These are phyloP conservation scores for Penicillium coffeae DNA, from an alignment of 495 filamentous ascomycete genomes.

Conservation along the genomic window DNA sequence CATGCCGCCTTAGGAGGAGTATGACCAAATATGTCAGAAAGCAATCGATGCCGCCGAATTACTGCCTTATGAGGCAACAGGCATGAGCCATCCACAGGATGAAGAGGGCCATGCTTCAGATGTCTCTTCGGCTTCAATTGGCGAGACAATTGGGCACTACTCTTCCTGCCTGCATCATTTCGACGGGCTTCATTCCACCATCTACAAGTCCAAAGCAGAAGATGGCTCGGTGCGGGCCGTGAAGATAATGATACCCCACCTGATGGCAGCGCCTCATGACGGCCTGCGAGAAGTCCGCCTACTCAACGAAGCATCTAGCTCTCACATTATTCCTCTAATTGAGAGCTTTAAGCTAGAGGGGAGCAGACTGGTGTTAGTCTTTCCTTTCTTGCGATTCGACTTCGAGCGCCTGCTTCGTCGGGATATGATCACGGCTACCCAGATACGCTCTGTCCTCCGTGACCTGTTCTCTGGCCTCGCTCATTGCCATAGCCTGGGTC, in stretches of 20 bases:
- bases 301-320: conserved; percentile 46
- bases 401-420: conserved; percentile 59
- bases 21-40: conserved; percentile 41
- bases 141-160: conserved; percentile 69
- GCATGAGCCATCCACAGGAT: conserved; percentile 13
- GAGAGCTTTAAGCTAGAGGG: conserved; percentile 69
- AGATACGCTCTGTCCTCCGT: conserved; percentile 49
- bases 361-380: conserved; percentile 68
- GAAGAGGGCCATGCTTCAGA: conserved; percentile 7
- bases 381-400: conserved; percentile 76
- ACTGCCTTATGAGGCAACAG: conserved; percentile 12
- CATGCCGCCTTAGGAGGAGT: conserved; percentile 38
- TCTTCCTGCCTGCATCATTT: conserved; percentile 62
- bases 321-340: conserved; percentile 62
- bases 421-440: conserved; percentile 37
- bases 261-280: conserved; percentile 74
- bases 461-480: conserved; percentile 70
- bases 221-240: conserved; percentile 59
- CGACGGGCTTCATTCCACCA: conserved; percentile 75
- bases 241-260: conserved; percentile 77
- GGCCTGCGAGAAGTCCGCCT: conserved; percentile 73
- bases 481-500: conserved; percentile 65
- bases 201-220: conserved; percentile 59
- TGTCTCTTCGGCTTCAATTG: conserved; percentile 6
- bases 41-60: conserved; percentile 37